phyloP scores from a whole-genome alignment of 2,329 filamentous ascomycete species.

The Alternaria arbusti region DNA sequence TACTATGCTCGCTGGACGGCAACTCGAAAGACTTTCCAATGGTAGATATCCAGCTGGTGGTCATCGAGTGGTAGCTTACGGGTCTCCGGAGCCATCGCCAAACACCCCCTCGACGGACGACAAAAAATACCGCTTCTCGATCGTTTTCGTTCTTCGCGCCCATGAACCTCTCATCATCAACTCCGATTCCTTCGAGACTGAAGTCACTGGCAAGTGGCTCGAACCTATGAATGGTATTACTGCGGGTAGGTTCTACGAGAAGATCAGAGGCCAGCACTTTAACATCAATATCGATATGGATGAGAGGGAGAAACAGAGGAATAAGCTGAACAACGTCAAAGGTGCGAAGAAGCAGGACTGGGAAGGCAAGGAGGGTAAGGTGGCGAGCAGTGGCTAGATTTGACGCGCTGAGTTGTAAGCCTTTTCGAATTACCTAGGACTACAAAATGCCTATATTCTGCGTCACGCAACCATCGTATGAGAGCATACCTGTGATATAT shows the following conservation, averaged over 20 bases:
- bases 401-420: background rate
- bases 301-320: constrained; percentile 43
- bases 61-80: constrained; percentile 47
- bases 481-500: background rate
- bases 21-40: constrained; percentile 40
- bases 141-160: constrained; percentile 47
- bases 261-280: constrained; percentile 41
- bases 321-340: background rate
- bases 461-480: too few species aligned
- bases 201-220: constrained; percentile 37
- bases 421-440: too few species aligned
- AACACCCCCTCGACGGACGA: background rate
- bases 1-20: constrained; percentile 39
- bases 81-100: background rate
- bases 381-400: background rate
- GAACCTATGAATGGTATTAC: constrained; percentile 32
- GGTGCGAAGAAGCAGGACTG: constrained; percentile 30
- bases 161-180: constrained; percentile 37
- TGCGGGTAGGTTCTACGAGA: constrained; percentile 40
- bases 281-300: constrained; percentile 46
- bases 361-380: too few species aligned
- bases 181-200: constrained; percentile 34
- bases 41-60: constrained; percentile 39
- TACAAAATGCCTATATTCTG: too few species aligned
- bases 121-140: constrained; percentile 40